Base-by-base conservation (phyloP, 768 basidiomycete genomes). In the Nevesoporus exiguus region DNA sequence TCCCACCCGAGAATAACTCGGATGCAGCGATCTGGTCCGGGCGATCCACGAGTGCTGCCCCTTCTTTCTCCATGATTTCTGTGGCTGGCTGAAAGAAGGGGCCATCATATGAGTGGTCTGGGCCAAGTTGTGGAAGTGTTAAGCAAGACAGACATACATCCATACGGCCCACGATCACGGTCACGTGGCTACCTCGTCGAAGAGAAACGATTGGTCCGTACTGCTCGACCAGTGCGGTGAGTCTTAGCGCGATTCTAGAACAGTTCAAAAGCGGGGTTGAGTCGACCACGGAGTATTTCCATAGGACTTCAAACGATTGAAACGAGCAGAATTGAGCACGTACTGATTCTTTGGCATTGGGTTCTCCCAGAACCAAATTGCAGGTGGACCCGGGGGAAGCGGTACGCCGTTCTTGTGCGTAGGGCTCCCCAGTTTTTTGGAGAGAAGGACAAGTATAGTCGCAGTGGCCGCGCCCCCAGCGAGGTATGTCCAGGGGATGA, bases 1-100 rank as follows among this genome's bases (percentile, higher is more conserved):
- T 81, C 0, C 78, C 80, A 2, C 77, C 77, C 0, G 77, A 80
- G 0, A 84, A 67, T 0, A 80, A 80, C 41, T 83, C 81, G 1
- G 78, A 77, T 0, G 75, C 82, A 0, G 83, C 73, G 42, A 83
- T 78, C 19, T 67, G 69, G 2, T 61, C 60, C 11, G 82, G 82
- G 31, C 83, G 68, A 57, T 85, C 82, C 0, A 73, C 75, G 14
- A 79, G 68, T 0, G 70, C 59, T 0, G 75, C 77, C 0, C 83
- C 81, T 59, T 82, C 78, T 43, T 80, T 79, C 63, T 84, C 83
- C 80, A 84, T 79, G 51, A 84, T 77, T 5, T 84, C 80, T 78
- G 70, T 0, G 81, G n/a, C 81, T 3, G 77, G 77, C 64, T 83
- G 71, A 77, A 75, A 50, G 80, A 74, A 2, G 27, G n/a, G 34